Conservation (phyloP, 805 yeast species). For the Starmerella sp. region DNA sequence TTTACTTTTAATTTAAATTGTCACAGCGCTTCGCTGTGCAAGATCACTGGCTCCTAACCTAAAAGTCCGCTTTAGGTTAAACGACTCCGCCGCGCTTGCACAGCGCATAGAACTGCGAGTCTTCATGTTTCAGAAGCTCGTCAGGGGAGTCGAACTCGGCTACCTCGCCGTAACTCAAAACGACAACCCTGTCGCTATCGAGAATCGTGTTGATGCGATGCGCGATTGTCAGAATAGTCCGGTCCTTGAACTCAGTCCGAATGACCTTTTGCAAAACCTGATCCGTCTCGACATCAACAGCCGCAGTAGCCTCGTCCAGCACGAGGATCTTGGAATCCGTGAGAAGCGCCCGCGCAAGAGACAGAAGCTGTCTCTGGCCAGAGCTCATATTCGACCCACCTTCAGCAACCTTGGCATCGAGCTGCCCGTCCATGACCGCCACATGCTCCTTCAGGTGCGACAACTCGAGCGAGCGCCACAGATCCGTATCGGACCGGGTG, state of each 20-base stretch:
- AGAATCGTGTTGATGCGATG: constrained; percentile 78
- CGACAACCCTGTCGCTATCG: constrained; percentile 73
- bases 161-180: constrained; percentile 60
- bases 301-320: constrained; percentile 82
- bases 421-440: constrained; percentile 40
- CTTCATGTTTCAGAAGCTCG: constrained; percentile 50
- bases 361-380: constrained; percentile 79
- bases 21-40: too few species aligned
- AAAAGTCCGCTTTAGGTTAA: not conserved
- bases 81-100: constrained; percentile 65
- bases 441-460: constrained; percentile 68
- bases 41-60: not conserved
- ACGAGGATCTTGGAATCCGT: constrained; percentile 64
- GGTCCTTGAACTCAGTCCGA: constrained; percentile 54
- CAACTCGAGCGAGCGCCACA: constrained; percentile 72
- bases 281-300: constrained; percentile 82
- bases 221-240: constrained; percentile 81
- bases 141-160: constrained; percentile 69
- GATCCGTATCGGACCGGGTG: constrained; percentile 54
- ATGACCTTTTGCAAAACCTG: constrained; percentile 69
- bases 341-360: constrained; percentile 74
- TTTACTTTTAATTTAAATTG: too few species aligned
- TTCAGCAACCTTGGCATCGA: constrained; percentile 51
- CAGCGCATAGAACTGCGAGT: constrained; percentile 65
- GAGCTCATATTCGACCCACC: constrained; percentile 79